Base-by-base conservation (phyloP, 1,139 yeast genomes). In the Zygoascus hellenicus region DNA sequence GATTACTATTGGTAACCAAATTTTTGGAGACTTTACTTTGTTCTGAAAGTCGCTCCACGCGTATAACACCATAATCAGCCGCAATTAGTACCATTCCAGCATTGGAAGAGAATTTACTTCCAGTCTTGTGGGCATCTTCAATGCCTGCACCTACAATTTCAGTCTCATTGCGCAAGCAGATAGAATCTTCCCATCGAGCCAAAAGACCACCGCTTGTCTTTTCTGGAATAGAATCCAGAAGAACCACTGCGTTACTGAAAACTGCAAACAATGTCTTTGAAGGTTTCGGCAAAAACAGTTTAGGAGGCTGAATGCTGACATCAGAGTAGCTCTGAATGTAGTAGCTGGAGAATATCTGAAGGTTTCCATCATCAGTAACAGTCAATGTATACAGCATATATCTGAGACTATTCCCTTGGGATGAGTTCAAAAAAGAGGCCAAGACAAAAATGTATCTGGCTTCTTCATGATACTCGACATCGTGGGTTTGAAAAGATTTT, bases 171-270 rank as follows among this genome's bases (percentile, higher is more conserved):
- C 76, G 77, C 53, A 88, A 75, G 13, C 74, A 70, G 15, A 88
- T 70, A 7, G 77, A 71, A 59, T 88, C 96, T 63, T 88, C 95
- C 95, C 95, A 86, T 59, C 82, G 73, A 26, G 82, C 77, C 45
- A 70, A 71, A 22, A 69, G 51, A 45, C 49, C 47, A 40, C 46
- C 38, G 35, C 50, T 35, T 37, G 48, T 76, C 45, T 70, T 67
- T 35, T 68, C 68, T 15, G 78, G 73, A 26, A 77, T 69, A 26
- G 84, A 71, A 55, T 87, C 94, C 2, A 85, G 73, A 46, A 88
- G 61, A 1, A 86, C 80, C 14, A 87, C 72, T 0, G 86, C 76
- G 48, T 78, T 75, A 7, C 77, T 77, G 48, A 83, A 71, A 2
- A 80, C 68, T 5, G 85, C 76, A 63, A 81, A 82, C 2, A 86